These are phyloP conservation scores for Emiliania huxleyi DNA, from an alignment of 78 protist genomes.

Conservation along the genomic window DNA sequence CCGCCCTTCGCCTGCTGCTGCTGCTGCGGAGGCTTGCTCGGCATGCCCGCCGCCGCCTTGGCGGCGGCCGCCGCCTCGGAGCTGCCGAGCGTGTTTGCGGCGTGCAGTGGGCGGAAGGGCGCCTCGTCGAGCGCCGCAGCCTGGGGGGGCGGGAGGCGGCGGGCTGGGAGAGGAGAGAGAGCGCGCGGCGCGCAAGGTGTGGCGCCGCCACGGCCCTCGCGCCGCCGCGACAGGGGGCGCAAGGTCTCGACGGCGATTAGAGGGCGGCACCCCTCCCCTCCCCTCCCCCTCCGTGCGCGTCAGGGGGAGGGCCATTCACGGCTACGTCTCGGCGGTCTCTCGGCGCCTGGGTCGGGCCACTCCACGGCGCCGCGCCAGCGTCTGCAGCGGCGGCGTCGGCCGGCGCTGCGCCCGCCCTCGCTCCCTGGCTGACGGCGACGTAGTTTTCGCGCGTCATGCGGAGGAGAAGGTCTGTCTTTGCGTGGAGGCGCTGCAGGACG, in stretches of 20 bases:
- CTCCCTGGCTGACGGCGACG: background rate
- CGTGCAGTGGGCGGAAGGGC: background rate
- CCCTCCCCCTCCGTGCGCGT: too few species aligned
- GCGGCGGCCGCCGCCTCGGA: background rate
- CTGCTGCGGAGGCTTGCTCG: background rate
- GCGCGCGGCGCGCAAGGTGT: too few species aligned
- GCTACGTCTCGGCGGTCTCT: too few species aligned
- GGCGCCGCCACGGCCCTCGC: too few species aligned
- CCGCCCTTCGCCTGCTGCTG: background rate
- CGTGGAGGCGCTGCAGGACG: slow-evolving; percentile 2
- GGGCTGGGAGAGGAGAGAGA: too few species aligned
- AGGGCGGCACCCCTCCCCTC: too few species aligned
- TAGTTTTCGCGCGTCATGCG: background rate
- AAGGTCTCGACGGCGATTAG: too few species aligned
- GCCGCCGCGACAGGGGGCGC: too few species aligned
- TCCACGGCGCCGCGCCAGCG: background rate
- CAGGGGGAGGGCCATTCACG: too few species aligned
- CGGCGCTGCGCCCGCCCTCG: background rate
- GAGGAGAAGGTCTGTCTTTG: background rate
- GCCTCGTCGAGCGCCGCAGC: background rate
- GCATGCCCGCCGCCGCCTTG: background rate
- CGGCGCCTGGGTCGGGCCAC: background rate
- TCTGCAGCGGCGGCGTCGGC: background rate
- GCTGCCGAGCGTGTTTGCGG: background rate
- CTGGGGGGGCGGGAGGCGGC: too few species aligned